These are phyloP conservation scores for Nicotiana otophora DNA, from an alignment of 257 asterid species.

Conservation along the genomic window DNA sequence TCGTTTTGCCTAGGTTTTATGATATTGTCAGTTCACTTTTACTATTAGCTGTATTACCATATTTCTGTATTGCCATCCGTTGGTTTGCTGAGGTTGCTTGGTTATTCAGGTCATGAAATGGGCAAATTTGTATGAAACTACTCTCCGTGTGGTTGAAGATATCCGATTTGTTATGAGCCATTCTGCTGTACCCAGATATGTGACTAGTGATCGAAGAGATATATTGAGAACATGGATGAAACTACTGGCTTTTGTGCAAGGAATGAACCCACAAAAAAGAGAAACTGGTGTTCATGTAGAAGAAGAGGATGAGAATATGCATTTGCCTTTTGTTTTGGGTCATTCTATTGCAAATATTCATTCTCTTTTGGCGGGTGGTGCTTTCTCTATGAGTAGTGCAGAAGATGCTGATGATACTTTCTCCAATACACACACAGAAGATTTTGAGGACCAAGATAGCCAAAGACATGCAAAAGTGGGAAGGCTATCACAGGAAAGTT, in stretches of 20 bases:
- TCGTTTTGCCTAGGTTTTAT: neutral
- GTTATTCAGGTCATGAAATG: conserved; percentile 69
- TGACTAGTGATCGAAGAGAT: conserved; percentile 68
- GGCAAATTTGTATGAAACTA: conserved; percentile 65
- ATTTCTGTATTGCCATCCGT: neutral
- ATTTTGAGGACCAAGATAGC: conserved; percentile 73
- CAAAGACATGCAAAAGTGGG: conserved; percentile 93
- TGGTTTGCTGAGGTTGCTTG: conserved; percentile 1
- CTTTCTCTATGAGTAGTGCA: conserved; percentile 41
- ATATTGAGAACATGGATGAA: conserved; percentile 75
- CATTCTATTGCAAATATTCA: conserved; percentile 71
- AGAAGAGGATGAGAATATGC: conserved; percentile 76
- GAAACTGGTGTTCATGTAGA: conserved; percentile 79
- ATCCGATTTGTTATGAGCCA: conserved; percentile 92
- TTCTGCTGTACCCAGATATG: conserved; percentile 64
- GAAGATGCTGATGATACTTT: conserved; percentile 38
- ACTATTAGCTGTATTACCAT: neutral
- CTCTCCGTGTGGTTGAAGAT: conserved; percentile 79
- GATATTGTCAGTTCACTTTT: neutral
- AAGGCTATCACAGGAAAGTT: conserved; percentile 84
- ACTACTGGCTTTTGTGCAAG: conserved; percentile 84
- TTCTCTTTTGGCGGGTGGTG: conserved; percentile 78
- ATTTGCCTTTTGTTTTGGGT: conserved; percentile 69
- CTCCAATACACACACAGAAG: conserved; percentile 30
- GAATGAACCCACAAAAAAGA: conserved; percentile 86